Conservation (phyloP, 352 stramenopile genomes). For the Phytophthora constricta region DNA sequence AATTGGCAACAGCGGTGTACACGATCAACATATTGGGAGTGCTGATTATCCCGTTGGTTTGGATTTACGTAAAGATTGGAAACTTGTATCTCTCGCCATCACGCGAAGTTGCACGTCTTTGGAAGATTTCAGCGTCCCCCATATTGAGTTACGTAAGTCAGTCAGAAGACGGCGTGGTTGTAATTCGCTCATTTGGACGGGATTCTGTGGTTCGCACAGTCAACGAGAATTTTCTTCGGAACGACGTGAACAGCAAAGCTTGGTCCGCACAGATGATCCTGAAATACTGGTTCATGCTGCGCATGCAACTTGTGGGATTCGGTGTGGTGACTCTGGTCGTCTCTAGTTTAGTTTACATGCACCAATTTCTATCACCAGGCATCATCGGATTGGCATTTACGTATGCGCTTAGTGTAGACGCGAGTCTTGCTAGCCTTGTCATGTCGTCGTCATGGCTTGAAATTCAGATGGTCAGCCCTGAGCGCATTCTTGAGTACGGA, state of each 20-base stretch:
- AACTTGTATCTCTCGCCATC: conserved; percentile 49
- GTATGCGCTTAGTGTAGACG: conserved; percentile 87
- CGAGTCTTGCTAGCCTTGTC: conserved; percentile 65
- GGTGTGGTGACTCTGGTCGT: conserved; percentile 45
- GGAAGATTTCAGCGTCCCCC: conserved; percentile 46
- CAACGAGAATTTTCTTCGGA: conserved; percentile 30
- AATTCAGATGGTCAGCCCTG: conserved; percentile 52
- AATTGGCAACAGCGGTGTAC: conserved; percentile 74
- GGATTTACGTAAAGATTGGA: conserved; percentile 72
- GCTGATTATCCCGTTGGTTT: conserved; percentile 80
- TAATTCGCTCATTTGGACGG: conserved; percentile 49
- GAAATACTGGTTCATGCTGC: conserved; percentile 53
- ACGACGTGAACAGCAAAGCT: conserved; percentile 38
- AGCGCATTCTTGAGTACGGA: conserved; percentile 56
- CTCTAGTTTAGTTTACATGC: conserved; percentile 50
- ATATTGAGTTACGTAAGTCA: conserved; percentile 45
- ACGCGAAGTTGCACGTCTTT: conserved; percentile 48
- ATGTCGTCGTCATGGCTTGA: conserved; percentile 40
- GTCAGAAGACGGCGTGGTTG: conserved; percentile 38
- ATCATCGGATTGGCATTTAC: conserved; percentile 87
- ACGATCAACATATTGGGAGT: conserved; percentile 79
- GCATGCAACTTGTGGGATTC: conserved; percentile 54
- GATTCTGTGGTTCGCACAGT: conserved; percentile 29
- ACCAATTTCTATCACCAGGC: conserved; percentile 49
- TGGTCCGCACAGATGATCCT: conserved; percentile 37